Percentiles rank a stretch among this genome's conserved stretches.
Conservation (phyloP, 2,329 filamentous ascomycete species). For the Fusarium sp. region DNA sequence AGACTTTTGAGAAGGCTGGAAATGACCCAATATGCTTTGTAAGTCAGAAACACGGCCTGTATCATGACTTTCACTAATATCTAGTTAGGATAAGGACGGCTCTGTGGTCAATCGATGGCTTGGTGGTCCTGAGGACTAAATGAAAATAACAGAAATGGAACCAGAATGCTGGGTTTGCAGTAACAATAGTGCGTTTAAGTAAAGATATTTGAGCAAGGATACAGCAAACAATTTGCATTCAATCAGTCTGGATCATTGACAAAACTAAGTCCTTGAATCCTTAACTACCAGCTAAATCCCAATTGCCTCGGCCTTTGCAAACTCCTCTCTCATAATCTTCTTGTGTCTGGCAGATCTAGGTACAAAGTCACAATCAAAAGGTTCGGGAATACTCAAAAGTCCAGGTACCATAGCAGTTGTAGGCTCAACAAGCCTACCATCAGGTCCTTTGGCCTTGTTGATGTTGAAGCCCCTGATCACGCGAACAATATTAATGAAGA, state of each 20-base stretch:
- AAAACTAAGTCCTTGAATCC: not conserved
- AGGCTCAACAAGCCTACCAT: not conserved
- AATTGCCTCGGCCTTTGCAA: not conserved
- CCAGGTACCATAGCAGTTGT: not conserved
- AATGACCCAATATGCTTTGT: not conserved
- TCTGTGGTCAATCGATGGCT: not conserved
- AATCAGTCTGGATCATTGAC: not conserved
- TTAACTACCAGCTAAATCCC: not conserved
- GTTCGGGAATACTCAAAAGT: not conserved
- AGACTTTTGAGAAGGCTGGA: not conserved
- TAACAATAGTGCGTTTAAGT: not conserved
- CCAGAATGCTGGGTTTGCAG: not conserved
- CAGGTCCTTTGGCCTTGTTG: not conserved
- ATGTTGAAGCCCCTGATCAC: not conserved
- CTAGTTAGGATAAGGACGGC: not conserved
- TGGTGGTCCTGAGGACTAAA: not conserved
- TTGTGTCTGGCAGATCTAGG: not conserved
- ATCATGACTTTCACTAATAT: not conserved
- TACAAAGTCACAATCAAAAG: not conserved
- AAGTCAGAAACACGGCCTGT: not conserved
- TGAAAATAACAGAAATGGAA: not conserved
- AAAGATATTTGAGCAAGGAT: not conserved
- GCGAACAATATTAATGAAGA: not conserved
- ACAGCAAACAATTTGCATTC: not conserved
- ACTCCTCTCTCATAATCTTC: not conserved